Base-by-base conservation (phyloP, 352 stramenopile species). In the Globisporangium emineosum region DNA sequence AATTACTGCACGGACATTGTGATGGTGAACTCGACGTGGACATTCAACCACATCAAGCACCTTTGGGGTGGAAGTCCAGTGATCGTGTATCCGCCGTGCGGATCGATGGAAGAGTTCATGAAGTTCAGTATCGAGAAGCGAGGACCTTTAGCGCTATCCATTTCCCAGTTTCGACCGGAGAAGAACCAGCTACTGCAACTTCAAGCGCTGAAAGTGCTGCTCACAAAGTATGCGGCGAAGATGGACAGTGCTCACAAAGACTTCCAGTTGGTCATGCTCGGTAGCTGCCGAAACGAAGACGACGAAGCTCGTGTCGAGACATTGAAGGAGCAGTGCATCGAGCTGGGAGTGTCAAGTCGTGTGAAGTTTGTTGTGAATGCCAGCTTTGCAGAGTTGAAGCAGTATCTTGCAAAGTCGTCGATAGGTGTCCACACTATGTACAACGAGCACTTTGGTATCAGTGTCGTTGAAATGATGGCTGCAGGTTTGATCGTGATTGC, bases 361-460 rank as follows among this genome's bases (percentile, higher is more conserved):
- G 97, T 99, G 5, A 71, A 96, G 49, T 99, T 99, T 72, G 77
- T 96, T 29, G 82, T 99, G 30, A 98, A 99, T 76, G 90, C 94
- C 37, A 96, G 91, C 25, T 99, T 98, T 62, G 70, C 75, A 0
- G 86, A 98, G 54, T 71, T 99, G 37, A 93, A 97, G 72, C 60
- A 83, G 21, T 95, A 89, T 54, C 72, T 99, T 21, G 72, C 75
- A 6, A 81, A 70, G 42, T 86, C 91, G 61, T 87, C 84, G 8
- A 90, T 99, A 21, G 98, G 98, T 4, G 70, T 99, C 7, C 98
- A 99, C 80, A 99, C 97, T 15, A 99, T 99, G 98, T 98, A 97
- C 82, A 99, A 99, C 63, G 98, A 99, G 75, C 98, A 99, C 77
- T 99, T 99, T 84, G 98, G 98, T 8, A 99, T 99, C 73, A 97